phyloP scores from a whole-genome alignment of 306 rosid genomes.

The Urtica urens region DNA sequence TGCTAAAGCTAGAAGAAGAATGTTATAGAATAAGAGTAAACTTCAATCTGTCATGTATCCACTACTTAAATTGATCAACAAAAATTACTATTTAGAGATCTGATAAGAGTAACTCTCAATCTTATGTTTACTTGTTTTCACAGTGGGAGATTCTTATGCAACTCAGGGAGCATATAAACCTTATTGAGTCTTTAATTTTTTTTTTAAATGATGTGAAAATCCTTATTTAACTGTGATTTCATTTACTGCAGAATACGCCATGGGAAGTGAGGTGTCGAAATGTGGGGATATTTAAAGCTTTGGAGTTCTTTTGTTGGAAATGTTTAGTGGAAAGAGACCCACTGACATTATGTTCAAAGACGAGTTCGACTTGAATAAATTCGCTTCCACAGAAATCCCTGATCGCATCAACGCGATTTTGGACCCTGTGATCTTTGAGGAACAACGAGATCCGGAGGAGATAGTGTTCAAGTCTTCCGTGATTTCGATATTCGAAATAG shows the following conservation, averaged over 20 bases:
- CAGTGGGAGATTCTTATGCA: too few species aligned
- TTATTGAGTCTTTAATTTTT: too few species aligned
- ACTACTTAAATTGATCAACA: too few species aligned
- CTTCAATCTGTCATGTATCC: too few species aligned
- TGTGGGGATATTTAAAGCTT: constrained; percentile 12
- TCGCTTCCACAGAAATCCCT: constrained; percentile 9
- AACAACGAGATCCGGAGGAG: not conserved
- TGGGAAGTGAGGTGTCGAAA: constrained; percentile 13
- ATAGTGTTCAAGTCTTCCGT: not conserved
- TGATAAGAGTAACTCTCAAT: too few species aligned
- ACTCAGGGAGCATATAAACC: too few species aligned
- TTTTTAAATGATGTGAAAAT: not conserved
- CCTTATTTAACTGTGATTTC: too few species aligned
- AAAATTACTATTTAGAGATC: too few species aligned
- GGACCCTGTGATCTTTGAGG: constrained; percentile 4
- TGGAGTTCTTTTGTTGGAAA: constrained; percentile 13
- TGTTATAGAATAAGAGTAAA: too few species aligned
- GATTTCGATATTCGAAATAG: not conserved
- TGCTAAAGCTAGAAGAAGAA: too few species aligned
- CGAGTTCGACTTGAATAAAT: constrained; percentile 19
- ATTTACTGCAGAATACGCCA: constrained; percentile 11
- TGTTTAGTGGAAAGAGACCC: constrained; percentile 17
- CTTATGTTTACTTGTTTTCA: too few species aligned
- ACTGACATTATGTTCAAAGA: constrained; percentile 18
- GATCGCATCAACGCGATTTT: not conserved